phyloP scores from a whole-genome alignment of 805 yeast genomes.

The Saccharomycopsis sp. region DNA sequence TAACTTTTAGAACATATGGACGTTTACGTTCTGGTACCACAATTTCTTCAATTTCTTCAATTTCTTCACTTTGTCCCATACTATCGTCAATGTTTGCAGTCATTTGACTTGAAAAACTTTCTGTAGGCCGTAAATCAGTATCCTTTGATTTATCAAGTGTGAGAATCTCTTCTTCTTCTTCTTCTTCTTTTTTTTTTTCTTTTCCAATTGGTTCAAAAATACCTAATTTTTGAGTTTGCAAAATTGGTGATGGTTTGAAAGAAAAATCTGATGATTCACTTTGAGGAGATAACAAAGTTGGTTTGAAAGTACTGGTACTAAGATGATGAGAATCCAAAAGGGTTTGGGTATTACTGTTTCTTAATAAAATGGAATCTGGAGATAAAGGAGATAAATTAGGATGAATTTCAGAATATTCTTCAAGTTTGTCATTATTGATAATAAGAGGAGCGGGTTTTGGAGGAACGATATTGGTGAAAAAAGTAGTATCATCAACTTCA shows the following conservation, averaged over 20 bases:
- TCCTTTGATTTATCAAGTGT: not conserved
- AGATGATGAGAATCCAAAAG: not conserved
- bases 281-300: not conserved
- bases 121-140: not conserved
- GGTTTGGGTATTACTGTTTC: too few species aligned
- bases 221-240: not conserved
- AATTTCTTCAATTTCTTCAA: not conserved
- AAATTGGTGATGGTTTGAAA: conserved; percentile 1
- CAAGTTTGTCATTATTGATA: not conserved
- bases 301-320: not conserved
- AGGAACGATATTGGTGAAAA: too few species aligned
- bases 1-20: too few species aligned
- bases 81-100: not conserved
- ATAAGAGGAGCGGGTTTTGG: too few species aligned
- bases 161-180: too few species aligned
- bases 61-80: not conserved
- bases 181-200: too few species aligned
- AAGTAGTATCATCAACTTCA: not conserved
- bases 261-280: conserved; percentile 6
- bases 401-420: not conserved
- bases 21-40: not conserved
- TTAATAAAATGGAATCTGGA: too few species aligned
- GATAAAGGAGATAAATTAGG: not conserved
- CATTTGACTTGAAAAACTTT: not conserved
- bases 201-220: too few species aligned